Conservation (phyloP, 2,329 filamentous ascomycete species). For the Colletotrichum sp. region DNA sequence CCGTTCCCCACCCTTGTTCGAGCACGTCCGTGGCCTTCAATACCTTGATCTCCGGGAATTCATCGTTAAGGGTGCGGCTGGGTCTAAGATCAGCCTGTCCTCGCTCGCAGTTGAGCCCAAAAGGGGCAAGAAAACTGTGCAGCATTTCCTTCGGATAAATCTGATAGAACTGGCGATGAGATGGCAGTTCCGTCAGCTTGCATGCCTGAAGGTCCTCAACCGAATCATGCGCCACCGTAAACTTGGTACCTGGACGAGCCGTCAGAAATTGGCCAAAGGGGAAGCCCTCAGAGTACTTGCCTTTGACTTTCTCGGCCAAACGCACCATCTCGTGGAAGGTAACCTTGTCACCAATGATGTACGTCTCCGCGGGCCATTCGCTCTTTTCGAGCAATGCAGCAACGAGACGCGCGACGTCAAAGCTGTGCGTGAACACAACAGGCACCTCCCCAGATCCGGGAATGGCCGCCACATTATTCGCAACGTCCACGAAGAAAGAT, state of each 20-base stretch:
- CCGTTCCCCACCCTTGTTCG: neutral
- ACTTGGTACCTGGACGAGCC: neutral
- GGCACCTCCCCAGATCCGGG: slow-evolving; percentile 50
- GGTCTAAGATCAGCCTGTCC: neutral
- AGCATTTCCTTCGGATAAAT: slow-evolving; percentile 23
- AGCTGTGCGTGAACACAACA: slow-evolving; percentile 51
- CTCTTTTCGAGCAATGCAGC: slow-evolving; percentile 41
- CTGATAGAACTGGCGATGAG: slow-evolving; percentile 12
- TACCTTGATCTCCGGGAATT: neutral
- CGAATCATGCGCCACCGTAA: neutral
- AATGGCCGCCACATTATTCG: slow-evolving; percentile 48
- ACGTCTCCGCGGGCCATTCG: slow-evolving; percentile 44
- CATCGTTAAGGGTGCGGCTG: neutral
- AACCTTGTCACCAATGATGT: slow-evolving; percentile 41
- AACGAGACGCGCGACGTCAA: slow-evolving; percentile 52
- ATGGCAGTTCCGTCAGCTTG: neutral
- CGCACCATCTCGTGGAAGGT: slow-evolving; percentile 47
- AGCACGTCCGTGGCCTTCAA: neutral
- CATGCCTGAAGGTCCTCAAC: neutral
- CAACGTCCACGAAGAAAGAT: slow-evolving; percentile 47
- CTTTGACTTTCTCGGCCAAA: slow-evolving; percentile 27
- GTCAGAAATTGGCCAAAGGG: accelerated
- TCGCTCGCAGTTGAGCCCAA: neutral
- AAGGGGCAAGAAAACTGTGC: neutral
- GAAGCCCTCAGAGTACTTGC: neutral